Evolutionary conservation across 331 rosid species (phyloP).

Genomic region (Dryas integrifolia): DNA sequence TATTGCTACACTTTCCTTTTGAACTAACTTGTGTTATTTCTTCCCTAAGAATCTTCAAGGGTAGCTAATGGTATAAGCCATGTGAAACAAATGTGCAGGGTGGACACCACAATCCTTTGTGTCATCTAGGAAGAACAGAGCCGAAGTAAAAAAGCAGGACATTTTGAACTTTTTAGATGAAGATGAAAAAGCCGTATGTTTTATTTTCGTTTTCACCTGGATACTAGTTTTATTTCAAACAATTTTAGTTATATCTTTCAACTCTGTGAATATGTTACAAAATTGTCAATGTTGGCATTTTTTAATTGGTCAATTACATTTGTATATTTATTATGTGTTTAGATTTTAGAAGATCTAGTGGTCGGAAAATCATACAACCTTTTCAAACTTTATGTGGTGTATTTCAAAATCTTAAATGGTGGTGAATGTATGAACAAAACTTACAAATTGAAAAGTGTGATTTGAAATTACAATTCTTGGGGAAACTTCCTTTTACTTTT

Average conservation of each 20-base stretch:
- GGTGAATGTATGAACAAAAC: not conserved
- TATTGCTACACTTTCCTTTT: conserved; percentile 22
- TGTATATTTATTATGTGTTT: not conserved
- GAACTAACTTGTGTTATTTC: conserved; percentile 6
- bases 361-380: not conserved
- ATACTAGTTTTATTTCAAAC: conserved; percentile 8
- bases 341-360: not conserved
- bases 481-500: not conserved
- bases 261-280: not conserved
- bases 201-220: conserved; percentile 14
- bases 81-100: conserved; percentile 54
- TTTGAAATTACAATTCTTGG: not conserved
- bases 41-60: conserved; percentile 4
- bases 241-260: conserved; percentile 7
- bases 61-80: conserved; percentile 19
- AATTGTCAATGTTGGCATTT: not conserved
- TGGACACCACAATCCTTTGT: conserved; percentile 91
- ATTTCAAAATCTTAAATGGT: not conserved
- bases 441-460: not conserved
- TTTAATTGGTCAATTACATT: not conserved
- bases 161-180: conserved; percentile 86
- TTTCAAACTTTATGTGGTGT: not conserved
- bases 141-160: conserved; percentile 76
- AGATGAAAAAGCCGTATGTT: conserved; percentile 86
- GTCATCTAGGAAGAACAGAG: conserved; percentile 91